phyloP scores from a whole-genome alignment of 371 early-diverging fungal genomes.

The Coemansia sp. region DNA sequence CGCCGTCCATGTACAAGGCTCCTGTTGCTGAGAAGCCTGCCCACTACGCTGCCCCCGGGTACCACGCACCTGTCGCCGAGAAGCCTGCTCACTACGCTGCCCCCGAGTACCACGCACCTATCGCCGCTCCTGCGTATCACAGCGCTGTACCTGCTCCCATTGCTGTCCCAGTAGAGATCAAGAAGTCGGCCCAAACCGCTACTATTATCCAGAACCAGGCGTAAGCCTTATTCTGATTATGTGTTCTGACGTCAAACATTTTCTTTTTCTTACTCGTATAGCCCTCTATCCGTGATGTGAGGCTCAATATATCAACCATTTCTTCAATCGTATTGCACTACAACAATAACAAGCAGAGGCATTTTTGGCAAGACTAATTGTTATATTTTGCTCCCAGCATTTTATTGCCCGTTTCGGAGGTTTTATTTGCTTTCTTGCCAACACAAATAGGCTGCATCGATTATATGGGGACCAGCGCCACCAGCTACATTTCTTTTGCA shows the following conservation, averaged over 20 bases:
- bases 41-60: not conserved
- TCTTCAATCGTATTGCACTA: not conserved
- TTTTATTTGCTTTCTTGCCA: not conserved
- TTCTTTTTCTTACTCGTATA: not conserved
- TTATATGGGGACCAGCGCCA: too few relatives aligned
- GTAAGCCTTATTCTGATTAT: not conserved
- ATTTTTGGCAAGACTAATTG: not conserved
- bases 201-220: conserved; percentile 17
- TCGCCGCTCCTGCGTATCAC: conserved; percentile 7
- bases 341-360: not conserved
- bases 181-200: conserved; percentile 9
- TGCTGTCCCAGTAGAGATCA: conserved; percentile 1
- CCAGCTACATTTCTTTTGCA: too few relatives aligned
- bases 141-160: not conserved
- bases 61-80: conserved; percentile 7
- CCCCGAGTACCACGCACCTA: conserved; percentile 1
- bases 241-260: not conserved
- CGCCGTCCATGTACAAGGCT: not conserved
- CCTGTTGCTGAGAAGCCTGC: conserved; percentile 21
- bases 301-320: not conserved
- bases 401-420: not conserved
- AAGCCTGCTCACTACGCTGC: conserved; percentile 15
- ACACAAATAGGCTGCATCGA: too few relatives aligned
- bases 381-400: not conserved
- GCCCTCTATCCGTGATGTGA: not conserved